Base-by-base conservation (phyloP, 1,139 yeast genomes). In the Schwanniomyces etchellsii region DNA sequence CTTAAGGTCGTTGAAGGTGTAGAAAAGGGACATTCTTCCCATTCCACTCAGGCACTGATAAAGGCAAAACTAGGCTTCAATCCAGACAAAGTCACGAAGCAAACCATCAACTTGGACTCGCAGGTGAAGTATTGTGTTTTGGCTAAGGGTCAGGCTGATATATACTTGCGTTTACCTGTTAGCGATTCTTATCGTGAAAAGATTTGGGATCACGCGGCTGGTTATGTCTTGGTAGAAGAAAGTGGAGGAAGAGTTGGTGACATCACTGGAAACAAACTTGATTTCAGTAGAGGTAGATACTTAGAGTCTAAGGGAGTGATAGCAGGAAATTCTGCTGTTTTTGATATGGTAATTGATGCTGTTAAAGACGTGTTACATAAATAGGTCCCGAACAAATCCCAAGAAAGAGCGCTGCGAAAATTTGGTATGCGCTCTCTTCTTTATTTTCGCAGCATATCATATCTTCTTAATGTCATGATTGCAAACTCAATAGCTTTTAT, bases 121-220 rank as follows among this genome's bases (percentile, higher is more conserved):
- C 98, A 91, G 57, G 98, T 88, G 15, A 91, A 91, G 54, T 91
- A 91, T 61, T 89, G 97, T 60, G 77, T 89, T 12, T 70, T 91
- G 35, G 80, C 97, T 7, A 72, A 82, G 43, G 98, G 98, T 26
- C 81, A 83, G 38, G 97, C 96, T 3, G 97, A 91, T 49, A 74
- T 89, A 16, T 91, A 93, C 47, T 67, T 91, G 40, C 78, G 99
- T 44, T 64, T 93, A 36, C 98, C 99, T 9, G 75, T 81, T 28
- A 77, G 73, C 41, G 70, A 75, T 31, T 60, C 72, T 3, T 91
- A 89, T 55, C 74, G 85, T 47, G 99, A 91, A 53, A 91, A 93
- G 60, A 88, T 91, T 37, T 91, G 98, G 98, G 99, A 91, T 56
- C 99, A 91, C 54, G 97, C 97, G 15, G 95, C 96, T 2, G 99